These are phyloP conservation scores for Metarhizium brunneum DNA, from an alignment of 2,329 filamentous ascomycete species.

Conservation along the genomic window DNA sequence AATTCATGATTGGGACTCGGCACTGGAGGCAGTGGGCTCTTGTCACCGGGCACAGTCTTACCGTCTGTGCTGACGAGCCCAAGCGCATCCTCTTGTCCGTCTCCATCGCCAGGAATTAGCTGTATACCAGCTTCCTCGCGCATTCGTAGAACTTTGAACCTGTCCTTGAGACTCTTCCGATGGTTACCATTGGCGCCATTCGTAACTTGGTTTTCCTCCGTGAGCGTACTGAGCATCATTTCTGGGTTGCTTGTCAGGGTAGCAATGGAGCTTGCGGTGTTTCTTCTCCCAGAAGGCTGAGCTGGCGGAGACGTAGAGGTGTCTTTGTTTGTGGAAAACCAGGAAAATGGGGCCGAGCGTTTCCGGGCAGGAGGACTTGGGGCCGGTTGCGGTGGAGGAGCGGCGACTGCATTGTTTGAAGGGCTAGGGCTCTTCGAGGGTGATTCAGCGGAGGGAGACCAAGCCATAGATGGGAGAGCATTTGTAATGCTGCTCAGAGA, in stretches of 20 bases:
- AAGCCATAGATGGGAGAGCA: slow-evolving; percentile 63
- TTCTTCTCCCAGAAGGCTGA: slow-evolving; percentile 42
- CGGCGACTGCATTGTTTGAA: slow-evolving; percentile 21
- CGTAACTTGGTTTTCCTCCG: slow-evolving; percentile 54
- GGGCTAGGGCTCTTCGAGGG: slow-evolving; percentile 35
- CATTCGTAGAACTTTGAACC: slow-evolving; percentile 69
- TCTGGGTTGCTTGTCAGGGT: slow-evolving; percentile 76
- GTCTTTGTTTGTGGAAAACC: slow-evolving; percentile 57
- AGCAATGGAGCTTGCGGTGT: slow-evolving; percentile 71
- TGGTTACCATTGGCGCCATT: slow-evolving; percentile 37
- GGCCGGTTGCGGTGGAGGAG: slow-evolving; percentile 19
- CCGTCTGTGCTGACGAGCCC: slow-evolving; percentile 15
- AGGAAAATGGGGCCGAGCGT: slow-evolving; percentile 79
- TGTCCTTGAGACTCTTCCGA: slow-evolving; percentile 59
- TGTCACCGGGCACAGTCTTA: slow-evolving; percentile 18
- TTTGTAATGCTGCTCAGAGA: slow-evolving; percentile 64
- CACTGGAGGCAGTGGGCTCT: slow-evolving; percentile 36
- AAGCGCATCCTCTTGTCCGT: slow-evolving; percentile 28
- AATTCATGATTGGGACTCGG: slow-evolving; percentile 61
- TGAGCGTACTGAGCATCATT: slow-evolving; percentile 66
- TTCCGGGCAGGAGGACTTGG: slow-evolving; percentile 48
- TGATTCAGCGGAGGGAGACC: slow-evolving; percentile 50
- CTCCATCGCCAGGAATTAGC: slow-evolving; percentile 42
- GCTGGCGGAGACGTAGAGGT: slow-evolving; percentile 43
- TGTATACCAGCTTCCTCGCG: slow-evolving; percentile 59